Percentiles rank a stretch among this genome's conserved stretches.
These are phyloP conservation scores for Wickerhamomyces alni DNA, from an alignment of 805 yeast genomes.

Conservation along the genomic window DNA sequence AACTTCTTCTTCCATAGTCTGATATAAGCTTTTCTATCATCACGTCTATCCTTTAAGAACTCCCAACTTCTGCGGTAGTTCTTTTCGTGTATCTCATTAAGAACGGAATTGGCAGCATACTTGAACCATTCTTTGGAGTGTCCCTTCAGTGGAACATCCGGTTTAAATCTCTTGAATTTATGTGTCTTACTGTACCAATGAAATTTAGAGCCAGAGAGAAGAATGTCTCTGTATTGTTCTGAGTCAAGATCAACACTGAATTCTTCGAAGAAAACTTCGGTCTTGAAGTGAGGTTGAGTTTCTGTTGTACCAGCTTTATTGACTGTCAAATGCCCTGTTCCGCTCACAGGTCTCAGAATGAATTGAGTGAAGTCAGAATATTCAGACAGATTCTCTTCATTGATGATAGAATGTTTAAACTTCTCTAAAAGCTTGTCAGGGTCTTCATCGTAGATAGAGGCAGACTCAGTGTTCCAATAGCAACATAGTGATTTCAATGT, in stretches of 20 bases:
- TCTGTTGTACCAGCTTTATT: slow-evolving; percentile 76
- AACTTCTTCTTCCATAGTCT: slow-evolving; percentile 59
- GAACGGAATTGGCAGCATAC: slow-evolving; percentile 73
- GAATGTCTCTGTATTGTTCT: slow-evolving; percentile 73
- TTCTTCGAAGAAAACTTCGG: slow-evolving; percentile 79
- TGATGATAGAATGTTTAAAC: slow-evolving; percentile 40
- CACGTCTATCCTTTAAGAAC: slow-evolving; percentile 61
- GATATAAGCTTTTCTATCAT: slow-evolving; percentile 64
- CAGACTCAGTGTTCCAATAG: slow-evolving; percentile 76
- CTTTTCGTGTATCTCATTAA: slow-evolving; percentile 74
- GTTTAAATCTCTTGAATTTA: slow-evolving; percentile 67
- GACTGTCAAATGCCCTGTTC: slow-evolving; percentile 74
- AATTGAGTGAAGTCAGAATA: slow-evolving; percentile 37
- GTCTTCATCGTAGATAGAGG: slow-evolving; percentile 41
- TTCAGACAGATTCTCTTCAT: slow-evolving; percentile 26
- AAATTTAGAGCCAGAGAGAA: slow-evolving; percentile 76
- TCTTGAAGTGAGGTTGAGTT: slow-evolving; percentile 58
- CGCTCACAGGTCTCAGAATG: slow-evolving; percentile 81
- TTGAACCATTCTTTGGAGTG: slow-evolving; percentile 77
- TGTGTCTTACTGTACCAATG: slow-evolving; percentile 74
- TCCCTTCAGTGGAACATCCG: slow-evolving; percentile 43
- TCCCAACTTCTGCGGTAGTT: slow-evolving; percentile 89
- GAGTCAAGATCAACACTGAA: slow-evolving; percentile 84
- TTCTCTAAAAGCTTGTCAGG: slow-evolving; percentile 40
- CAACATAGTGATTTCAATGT: slow-evolving; percentile 68